phyloP scores from a whole-genome alignment of 148 eudicot genomes.

The Camellia granthamiana region DNA sequence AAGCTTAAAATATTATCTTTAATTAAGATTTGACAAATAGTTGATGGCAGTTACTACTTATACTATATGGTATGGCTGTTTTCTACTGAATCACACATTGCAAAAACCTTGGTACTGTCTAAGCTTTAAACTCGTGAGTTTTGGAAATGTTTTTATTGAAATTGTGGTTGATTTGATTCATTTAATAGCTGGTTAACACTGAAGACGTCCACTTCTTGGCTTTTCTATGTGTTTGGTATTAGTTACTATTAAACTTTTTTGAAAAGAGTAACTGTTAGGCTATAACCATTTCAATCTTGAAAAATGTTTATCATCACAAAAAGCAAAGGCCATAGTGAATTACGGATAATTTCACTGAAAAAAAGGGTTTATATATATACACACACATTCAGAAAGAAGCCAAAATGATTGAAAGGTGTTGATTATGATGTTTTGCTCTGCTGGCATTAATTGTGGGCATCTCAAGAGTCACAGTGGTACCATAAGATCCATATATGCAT shows the following conservation, averaged over 20 bases:
- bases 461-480: background rate
- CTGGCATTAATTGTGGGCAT: conserved; percentile 2
- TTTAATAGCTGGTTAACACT: background rate
- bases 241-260: background rate
- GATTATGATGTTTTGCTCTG: background rate
- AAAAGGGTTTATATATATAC: background rate
- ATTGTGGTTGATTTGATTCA: background rate
- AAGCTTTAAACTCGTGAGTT: background rate
- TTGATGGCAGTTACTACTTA: no score
- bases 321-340: no score
- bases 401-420: background rate
- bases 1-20: no score
- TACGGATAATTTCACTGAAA: background rate
- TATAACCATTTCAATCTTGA: background rate
- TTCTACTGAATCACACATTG: no score
- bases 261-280: background rate
- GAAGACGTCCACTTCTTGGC: background rate
- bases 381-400: background rate
- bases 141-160: background rate
- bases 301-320: background rate
- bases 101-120: no score
- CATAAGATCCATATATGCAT: background rate
- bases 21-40: no score
- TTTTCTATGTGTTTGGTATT: background rate
- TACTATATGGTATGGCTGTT: no score